Evolutionary conservation across 202 grass and related monocot species (phyloP).

Genomic region (Musa balbisiana): DNA sequence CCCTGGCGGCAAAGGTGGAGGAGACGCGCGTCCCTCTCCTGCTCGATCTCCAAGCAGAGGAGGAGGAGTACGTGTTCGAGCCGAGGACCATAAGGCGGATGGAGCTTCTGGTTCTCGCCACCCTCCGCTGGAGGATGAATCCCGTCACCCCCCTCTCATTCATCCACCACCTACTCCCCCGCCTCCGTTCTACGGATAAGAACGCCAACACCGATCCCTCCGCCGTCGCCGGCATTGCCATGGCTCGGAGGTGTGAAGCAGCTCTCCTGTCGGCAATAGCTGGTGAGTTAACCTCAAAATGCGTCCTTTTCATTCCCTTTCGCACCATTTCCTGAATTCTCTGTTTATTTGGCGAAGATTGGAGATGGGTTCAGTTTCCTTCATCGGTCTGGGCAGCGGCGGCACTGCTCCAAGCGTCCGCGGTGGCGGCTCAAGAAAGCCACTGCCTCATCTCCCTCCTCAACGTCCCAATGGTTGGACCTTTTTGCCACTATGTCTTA

Average conservation of each 20-base stretch:
- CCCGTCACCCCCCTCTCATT: conserved; percentile 70
- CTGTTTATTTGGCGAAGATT: conserved; percentile 22
- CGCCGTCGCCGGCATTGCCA: conserved; percentile 7
- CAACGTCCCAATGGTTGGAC: conserved; percentile 7
- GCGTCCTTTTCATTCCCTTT: not conserved
- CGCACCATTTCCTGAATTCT: not conserved
- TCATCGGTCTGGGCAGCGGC: conserved; percentile 36
- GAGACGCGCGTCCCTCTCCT: conserved; percentile 63
- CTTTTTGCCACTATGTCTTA: not conserved
- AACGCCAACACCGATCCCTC: not conserved
- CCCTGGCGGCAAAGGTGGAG: conserved; percentile 79
- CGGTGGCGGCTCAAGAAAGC: not conserved
- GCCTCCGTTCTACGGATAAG: conserved; percentile 2
- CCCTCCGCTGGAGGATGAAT: conserved; percentile 71
- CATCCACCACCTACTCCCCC: conserved; percentile 46
- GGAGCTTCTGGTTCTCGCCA: conserved; percentile 74
- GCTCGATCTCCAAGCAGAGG: conserved; percentile 47
- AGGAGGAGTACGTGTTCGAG: conserved; percentile 43
- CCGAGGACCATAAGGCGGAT: conserved; percentile 65
- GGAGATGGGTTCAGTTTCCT: conserved; percentile 46
- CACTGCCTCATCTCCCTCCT: not conserved
- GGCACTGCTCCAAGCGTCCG: conserved; percentile 1
- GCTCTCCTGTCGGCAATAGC: conserved; percentile 41
- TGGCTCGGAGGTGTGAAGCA: conserved; percentile 36
- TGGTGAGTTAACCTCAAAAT: conserved; percentile 33